phyloP scores from a whole-genome alignment of 805 yeast species.

The Huiozyma sinensis region DNA sequence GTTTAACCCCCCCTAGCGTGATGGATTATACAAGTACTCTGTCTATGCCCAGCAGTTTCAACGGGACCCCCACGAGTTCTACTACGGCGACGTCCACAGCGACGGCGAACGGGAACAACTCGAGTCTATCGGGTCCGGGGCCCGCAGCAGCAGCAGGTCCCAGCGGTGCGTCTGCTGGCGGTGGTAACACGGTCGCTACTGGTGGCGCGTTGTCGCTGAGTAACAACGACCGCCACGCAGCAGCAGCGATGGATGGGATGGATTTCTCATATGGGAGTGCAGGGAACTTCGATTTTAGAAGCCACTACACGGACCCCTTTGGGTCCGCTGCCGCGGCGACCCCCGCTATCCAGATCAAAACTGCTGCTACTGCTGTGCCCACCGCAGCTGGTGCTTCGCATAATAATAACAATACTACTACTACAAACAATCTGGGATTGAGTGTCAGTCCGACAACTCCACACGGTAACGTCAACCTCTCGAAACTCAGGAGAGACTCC shows the following conservation, averaged over 20 bases:
- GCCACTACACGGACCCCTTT: background rate
- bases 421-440: background rate
- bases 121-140: too few relatives aligned
- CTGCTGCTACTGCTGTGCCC: background rate
- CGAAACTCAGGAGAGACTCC: slow-evolving; percentile 48
- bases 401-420: background rate
- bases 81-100: background rate
- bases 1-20: background rate
- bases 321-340: slow-evolving; percentile 1
- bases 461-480: background rate
- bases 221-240: too few relatives aligned
- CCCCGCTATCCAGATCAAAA: slow-evolving; percentile 4
- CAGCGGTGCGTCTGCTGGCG: too few relatives aligned
- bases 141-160: too few relatives aligned
- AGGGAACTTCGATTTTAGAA: too few relatives aligned
- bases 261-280: too few relatives aligned
- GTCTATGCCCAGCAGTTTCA: background rate
- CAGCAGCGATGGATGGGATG: too few relatives aligned
- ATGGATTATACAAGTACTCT: slow-evolving; percentile 1
- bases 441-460: background rate
- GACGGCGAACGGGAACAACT: background rate
- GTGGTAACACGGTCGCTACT: too few relatives aligned
- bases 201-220: too few relatives aligned
- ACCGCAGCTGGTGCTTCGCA: background rate
- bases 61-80: background rate